Evolutionary conservation across 2,329 filamentous ascomycete genomes (phyloP), one percentile per base, ranked within the genome.

Genomic region (Stachybotrys echinatus): DNA sequence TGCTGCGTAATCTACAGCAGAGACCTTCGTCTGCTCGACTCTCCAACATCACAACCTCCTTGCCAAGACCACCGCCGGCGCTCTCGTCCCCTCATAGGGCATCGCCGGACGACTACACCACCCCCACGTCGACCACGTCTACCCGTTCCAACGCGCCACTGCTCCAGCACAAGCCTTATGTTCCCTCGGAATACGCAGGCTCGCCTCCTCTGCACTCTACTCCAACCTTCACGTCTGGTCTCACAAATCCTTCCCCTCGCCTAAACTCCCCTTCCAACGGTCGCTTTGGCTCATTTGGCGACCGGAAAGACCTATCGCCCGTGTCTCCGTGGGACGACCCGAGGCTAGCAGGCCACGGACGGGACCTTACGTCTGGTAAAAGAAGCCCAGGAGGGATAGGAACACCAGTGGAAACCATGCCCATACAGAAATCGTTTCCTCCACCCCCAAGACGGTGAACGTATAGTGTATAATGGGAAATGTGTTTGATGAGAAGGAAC

Each of bases 401-500:
- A 58, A 63, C 52, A n/a, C 71, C 70, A 1, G 63, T 66, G 0
- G 68, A 72, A 60, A 58, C 51, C 6, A 60, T 59, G 19, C 65
- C 58, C 49, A 66, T 74, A 18, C 65, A 67, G 57, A 67, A 63
- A 8, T 62, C 62, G 3, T 75, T 76, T 55, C 64, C 67, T 27
- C 67, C 66, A 20, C 70, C 71, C 14, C 71, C 71, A 0, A 63
- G 52, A 34, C 18, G 23, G 19, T 46, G 7, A 20, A 34, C 22
- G 20, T 5, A 6, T 20, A 6, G 40, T 8, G n/a, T n/a, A n/a
- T n/a, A n/a, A n/a, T n/a, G n/a, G n/a, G n/a, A n/a, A n/a, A n/a
- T n/a, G n/a, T n/a, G n/a, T n/a, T n/a, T n/a, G n/a, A n/a, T n/a
- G n/a, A n/a, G n/a, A n/a, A n/a, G n/a, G n/a, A n/a, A n/a, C n/a